Evolutionary conservation across 148 eudicot genomes (phyloP).

Genomic region (Rhododendron mucronatum): DNA sequence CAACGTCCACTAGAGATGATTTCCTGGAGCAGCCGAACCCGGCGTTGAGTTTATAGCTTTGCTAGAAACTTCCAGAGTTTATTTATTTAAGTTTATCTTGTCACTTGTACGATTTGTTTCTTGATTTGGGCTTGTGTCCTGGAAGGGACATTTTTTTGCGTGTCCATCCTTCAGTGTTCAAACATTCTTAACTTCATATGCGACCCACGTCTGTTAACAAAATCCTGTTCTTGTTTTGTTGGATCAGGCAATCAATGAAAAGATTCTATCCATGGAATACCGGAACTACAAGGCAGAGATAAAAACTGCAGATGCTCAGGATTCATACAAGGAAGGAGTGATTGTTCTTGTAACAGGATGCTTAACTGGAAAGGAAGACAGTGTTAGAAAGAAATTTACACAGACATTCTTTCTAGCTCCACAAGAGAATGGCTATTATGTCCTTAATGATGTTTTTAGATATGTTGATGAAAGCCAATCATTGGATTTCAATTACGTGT

Average conservation of each 20-base stretch:
- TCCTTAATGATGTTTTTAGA: slow-evolving; percentile 61
- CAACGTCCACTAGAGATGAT: not conserved
- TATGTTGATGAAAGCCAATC: slow-evolving; percentile 46
- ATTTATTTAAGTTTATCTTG: not conserved
- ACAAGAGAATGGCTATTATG: slow-evolving; percentile 63
- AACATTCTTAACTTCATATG: not conserved
- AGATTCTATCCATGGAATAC: slow-evolving; percentile 60
- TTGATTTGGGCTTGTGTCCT: not conserved
- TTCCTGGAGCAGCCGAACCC: not conserved
- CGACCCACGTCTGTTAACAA: not conserved
- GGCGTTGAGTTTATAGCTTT: not conserved
- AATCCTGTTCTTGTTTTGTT: not conserved
- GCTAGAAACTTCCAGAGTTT: no score
- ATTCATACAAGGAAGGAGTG: slow-evolving; percentile 60
- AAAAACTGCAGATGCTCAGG: slow-evolving; percentile 73
- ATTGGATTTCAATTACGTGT: slow-evolving; percentile 11
- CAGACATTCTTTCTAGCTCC: slow-evolving; percentile 79
- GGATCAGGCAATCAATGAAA: slow-evolving; percentile 59
- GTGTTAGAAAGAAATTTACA: slow-evolving; percentile 47
- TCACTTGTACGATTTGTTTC: not conserved
- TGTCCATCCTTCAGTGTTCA: not conserved
- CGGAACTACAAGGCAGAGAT: slow-evolving; percentile 64
- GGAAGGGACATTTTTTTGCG: not conserved
- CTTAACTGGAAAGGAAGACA: slow-evolving; percentile 56
- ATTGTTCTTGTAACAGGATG: slow-evolving; percentile 64